Percentiles rank a stretch among this genome's conserved stretches.
These are phyloP conservation scores for Parmelia sp. DNA, from an alignment of 495 filamentous ascomycete species.

Conservation along the genomic window DNA sequence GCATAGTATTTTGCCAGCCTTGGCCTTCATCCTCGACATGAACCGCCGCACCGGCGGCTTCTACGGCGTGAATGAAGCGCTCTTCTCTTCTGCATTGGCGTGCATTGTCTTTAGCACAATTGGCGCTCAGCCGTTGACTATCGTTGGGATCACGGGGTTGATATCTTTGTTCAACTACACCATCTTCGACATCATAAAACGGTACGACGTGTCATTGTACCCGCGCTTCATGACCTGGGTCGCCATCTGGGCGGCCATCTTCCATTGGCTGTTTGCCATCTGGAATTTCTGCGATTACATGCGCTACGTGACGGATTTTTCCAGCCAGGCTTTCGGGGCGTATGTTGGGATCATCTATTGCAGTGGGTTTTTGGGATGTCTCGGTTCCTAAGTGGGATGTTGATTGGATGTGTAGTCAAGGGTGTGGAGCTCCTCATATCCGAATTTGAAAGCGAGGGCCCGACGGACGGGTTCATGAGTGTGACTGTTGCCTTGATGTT, in stretches of 20 bases:
- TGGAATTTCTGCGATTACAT: conserved; percentile 39
- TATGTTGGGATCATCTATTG: conserved; percentile 43
- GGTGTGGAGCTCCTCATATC: conserved; percentile 32
- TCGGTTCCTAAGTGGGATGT: not conserved
- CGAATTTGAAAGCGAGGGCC: conserved; percentile 27
- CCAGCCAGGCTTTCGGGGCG: conserved; percentile 39
- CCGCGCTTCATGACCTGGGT: conserved; percentile 38
- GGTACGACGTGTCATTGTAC: conserved; percentile 32
- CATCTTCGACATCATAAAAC: conserved; percentile 39
- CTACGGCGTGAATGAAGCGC: conserved; percentile 43
- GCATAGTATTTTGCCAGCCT: conserved; percentile 37
- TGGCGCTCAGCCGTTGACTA: conserved; percentile 30
- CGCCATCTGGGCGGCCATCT: conserved; percentile 39
- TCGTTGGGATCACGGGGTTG: conserved; percentile 33
- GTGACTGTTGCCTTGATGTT: conserved; percentile 36
- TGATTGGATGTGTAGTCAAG: conserved; percentile 26
- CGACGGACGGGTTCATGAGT: conserved; percentile 32
- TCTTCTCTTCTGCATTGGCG: conserved; percentile 39
- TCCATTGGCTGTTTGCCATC: conserved; percentile 39
- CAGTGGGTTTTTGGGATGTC: conserved; percentile 14
- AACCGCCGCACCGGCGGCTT: conserved; percentile 32
- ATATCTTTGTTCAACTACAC: conserved; percentile 42
- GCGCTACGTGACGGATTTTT: conserved; percentile 40
- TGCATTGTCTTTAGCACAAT: conserved; percentile 36
- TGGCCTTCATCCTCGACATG: conserved; percentile 44